Conservation (phyloP, 495 filamentous ascomycete genomes). For the Mycothermus thermophilus region DNA sequence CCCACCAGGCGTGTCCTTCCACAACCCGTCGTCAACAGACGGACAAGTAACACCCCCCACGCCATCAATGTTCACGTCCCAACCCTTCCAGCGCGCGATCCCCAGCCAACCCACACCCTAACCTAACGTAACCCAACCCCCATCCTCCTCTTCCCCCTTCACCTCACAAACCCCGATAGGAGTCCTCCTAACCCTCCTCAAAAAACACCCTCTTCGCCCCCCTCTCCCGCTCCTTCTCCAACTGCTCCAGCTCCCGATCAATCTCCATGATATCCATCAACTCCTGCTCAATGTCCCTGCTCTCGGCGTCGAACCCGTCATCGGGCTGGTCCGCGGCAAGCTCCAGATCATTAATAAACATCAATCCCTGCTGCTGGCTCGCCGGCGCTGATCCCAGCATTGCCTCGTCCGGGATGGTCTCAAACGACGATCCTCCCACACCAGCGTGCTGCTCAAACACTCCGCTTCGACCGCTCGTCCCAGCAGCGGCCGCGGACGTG, state of each 20-base stretch:
- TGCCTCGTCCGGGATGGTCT: slow-evolving; percentile 10
- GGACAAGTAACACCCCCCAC: too few species aligned
- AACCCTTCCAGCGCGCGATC: too few species aligned
- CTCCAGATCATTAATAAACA: slow-evolving; percentile 30
- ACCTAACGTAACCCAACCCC: not conserved
- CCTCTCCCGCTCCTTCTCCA: slow-evolving; percentile 30
- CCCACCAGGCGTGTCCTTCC: too few species aligned
- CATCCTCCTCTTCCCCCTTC: not conserved
- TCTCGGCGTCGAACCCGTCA: slow-evolving; percentile 30
- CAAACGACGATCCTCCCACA: too few species aligned
- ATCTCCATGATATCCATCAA: slow-evolving; percentile 44
- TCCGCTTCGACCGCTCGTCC: too few species aligned
- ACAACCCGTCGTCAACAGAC: too few species aligned
- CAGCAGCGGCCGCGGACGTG: not conserved
- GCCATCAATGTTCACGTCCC: too few species aligned
- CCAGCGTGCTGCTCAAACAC: slow-evolving; percentile 18
- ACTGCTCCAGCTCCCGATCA: slow-evolving; percentile 35
- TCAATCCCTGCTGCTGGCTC: slow-evolving; percentile 19
- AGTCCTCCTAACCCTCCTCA: slow-evolving; percentile 21
- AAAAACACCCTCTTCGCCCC: slow-evolving; percentile 38
- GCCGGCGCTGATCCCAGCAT: not conserved
- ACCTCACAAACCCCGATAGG: not conserved
- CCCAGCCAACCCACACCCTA: not conserved
- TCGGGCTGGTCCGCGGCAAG: slow-evolving; percentile 29
- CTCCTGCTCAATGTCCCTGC: slow-evolving; percentile 37